A percentile compares a stretch with the other conserved stretches of the same genome.
These are phyloP conservation scores for Aspergillus aculeatus DNA, from an alignment of 2,329 filamentous ascomycete genomes.

Conservation along the genomic window DNA sequence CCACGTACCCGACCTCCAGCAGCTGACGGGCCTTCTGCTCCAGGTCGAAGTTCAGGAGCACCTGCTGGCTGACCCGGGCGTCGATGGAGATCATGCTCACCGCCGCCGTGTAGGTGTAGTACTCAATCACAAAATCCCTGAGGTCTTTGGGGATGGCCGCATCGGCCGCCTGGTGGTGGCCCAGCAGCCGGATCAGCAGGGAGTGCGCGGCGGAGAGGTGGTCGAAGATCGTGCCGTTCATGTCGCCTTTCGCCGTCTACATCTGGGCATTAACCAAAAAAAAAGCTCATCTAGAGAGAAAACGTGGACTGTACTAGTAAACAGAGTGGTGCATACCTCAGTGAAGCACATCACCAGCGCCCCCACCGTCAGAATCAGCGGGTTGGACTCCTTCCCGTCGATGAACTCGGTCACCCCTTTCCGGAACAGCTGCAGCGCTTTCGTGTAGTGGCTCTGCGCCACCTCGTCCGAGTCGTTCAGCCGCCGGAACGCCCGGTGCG, in stretches of 20 bases:
- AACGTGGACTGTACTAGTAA: no score
- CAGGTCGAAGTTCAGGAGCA: conserved; percentile 43
- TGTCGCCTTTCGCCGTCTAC: conserved; percentile 46
- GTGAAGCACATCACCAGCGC: conserved; percentile 50
- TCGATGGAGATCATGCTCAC: conserved; percentile 50
- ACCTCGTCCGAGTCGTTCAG: conserved; percentile 30
- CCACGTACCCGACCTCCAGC: conserved; percentile 27
- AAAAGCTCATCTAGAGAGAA: neutral
- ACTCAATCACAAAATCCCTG: conserved; percentile 50
- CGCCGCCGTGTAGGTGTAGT: conserved; percentile 50
- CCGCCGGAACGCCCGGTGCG: conserved; percentile 31
- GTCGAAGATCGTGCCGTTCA: conserved; percentile 48
- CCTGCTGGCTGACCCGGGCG: conserved; percentile 28
- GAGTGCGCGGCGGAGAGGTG: conserved; percentile 48
- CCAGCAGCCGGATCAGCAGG: conserved; percentile 41
- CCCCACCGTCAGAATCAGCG: conserved; percentile 45
- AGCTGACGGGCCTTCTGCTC: conserved; percentile 38
- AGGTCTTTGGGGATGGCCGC: conserved; percentile 38
- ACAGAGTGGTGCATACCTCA: conserved; percentile 37
- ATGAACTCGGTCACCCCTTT: conserved; percentile 31
- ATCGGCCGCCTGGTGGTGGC: conserved; percentile 23
- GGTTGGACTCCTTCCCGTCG: conserved; percentile 31
- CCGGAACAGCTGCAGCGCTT: conserved; percentile 30
- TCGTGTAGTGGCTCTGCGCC: conserved; percentile 31
- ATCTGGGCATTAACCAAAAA: conserved; percentile 1